Evolutionary conservation across 2,329 filamentous ascomycete genomes (phyloP).

Genomic region (Neurospora crassa): DNA sequence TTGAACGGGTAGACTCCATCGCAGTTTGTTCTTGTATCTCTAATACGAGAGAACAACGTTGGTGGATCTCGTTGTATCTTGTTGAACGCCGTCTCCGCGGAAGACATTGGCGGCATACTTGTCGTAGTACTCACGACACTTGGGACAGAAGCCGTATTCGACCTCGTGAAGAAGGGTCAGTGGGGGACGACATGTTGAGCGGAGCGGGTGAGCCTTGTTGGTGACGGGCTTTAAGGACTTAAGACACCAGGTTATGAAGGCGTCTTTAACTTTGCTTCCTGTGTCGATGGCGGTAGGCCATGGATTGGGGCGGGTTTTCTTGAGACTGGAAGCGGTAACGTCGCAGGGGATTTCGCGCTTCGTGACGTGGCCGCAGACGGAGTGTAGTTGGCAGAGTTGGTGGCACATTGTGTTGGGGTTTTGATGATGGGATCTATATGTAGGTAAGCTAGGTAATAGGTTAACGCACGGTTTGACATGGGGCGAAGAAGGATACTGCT

Average conservation of each 20-base stretch:
- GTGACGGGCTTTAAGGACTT: not conserved
- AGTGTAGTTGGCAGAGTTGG: not conserved
- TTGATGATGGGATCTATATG: rapidly evolving
- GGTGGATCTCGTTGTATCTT: not conserved
- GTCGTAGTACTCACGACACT: not conserved
- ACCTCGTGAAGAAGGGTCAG: not conserved
- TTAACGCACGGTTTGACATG: not conserved
- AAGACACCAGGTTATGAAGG: not conserved
- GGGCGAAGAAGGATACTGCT: too few relatives aligned
- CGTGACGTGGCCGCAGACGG: not conserved
- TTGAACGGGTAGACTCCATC: not conserved
- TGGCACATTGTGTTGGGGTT: not conserved
- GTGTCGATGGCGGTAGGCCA: not conserved
- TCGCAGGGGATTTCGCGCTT: not conserved
- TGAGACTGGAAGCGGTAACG: rapidly evolving
- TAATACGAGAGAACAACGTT: not conserved
- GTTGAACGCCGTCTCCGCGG: rapidly evolving
- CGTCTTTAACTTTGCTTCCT: not conserved
- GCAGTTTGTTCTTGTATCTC: not conserved
- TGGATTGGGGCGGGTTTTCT: rapidly evolving
- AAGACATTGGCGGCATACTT: not conserved
- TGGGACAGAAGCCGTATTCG: not conserved
- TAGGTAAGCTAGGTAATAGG: not conserved
- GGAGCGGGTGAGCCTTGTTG: not conserved
- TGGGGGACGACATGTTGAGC: not conserved